phyloP scores from a whole-genome alignment of 2,329 filamentous ascomycete genomes.

The Amesomyces nigricolor region DNA sequence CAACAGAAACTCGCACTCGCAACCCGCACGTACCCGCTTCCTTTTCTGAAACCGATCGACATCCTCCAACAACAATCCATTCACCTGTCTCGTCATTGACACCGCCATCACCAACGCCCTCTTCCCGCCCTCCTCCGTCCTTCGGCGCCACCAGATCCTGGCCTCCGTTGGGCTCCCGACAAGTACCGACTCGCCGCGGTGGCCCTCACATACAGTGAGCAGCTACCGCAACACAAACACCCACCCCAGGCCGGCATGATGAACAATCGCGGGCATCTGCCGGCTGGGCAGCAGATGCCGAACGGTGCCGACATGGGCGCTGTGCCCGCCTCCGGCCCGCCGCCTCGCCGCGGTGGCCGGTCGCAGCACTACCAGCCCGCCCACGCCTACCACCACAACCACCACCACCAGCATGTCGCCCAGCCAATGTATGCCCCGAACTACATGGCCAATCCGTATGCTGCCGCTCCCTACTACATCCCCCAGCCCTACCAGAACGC shows the following conservation, averaged over 20 bases:
- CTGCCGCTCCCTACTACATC: slow-evolving; percentile 34
- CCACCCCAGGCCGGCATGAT: slow-evolving; percentile 65
- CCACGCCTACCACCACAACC: slow-evolving; percentile 17
- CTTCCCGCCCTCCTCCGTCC: neutral
- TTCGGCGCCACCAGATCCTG: slow-evolving; percentile 7
- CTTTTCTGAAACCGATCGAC: no score
- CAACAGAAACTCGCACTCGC: no score
- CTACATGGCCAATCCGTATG: slow-evolving; percentile 34
- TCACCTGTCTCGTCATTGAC: neutral
- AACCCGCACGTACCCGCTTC: no score
- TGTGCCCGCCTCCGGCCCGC: slow-evolving; percentile 28
- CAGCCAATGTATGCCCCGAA: slow-evolving; percentile 44
- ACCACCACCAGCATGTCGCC: slow-evolving; percentile 39
- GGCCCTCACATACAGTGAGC: slow-evolving; percentile 31
- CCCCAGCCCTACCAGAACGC: slow-evolving; percentile 53
- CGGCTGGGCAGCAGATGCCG: slow-evolving; percentile 64
- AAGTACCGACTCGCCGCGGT: slow-evolving; percentile 24
- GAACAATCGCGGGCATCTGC: slow-evolving; percentile 65
- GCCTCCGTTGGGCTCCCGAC: slow-evolving; percentile 15
- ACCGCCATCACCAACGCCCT: slow-evolving; percentile 9
- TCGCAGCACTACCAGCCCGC: slow-evolving; percentile 32
- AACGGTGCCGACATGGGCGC: slow-evolving; percentile 33
- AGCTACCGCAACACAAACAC: slow-evolving; percentile 29
- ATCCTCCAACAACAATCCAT: no score
- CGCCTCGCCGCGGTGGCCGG: slow-evolving; percentile 30